Conservation (phyloP, 2,329 filamentous ascomycete species). For the Bipolaris cookei region DNA sequence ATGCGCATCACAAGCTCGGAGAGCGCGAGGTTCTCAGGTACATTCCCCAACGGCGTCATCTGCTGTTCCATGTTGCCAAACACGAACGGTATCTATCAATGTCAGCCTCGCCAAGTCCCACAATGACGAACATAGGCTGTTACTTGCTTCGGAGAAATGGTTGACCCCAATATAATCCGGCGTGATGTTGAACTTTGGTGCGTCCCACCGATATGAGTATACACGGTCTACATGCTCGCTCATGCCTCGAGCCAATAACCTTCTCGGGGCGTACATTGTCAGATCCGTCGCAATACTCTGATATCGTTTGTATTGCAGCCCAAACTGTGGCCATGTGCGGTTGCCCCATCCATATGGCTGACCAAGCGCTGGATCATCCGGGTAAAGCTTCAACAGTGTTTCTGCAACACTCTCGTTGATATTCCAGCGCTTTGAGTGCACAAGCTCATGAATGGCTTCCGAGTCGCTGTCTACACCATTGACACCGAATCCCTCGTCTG, state of each 20-base stretch:
- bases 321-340: slow-evolving; percentile 38
- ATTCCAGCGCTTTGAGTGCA: slow-evolving; percentile 44
- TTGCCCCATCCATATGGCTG: slow-evolving; percentile 51
- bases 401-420: slow-evolving; percentile 29
- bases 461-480: slow-evolving; percentile 55
- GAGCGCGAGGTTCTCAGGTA: slow-evolving; percentile 27
- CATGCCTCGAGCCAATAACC: slow-evolving; percentile 33
- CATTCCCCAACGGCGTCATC: slow-evolving; percentile 37
- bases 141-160: slow-evolving; percentile 38
- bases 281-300: slow-evolving; percentile 40
- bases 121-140: too few relatives aligned
- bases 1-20: slow-evolving; percentile 37
- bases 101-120: neutral
- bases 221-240: slow-evolving; percentile 28
- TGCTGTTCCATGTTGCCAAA: slow-evolving; percentile 39
- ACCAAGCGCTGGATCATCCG: slow-evolving; percentile 52
- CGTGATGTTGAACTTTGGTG: slow-evolving; percentile 41
- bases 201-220: slow-evolving; percentile 42
- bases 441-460: slow-evolving; percentile 35
- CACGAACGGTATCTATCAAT: slow-evolving; percentile 35
- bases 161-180: slow-evolving; percentile 35
- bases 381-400: slow-evolving; percentile 36
- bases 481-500: slow-evolving; percentile 68
- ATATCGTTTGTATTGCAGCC: slow-evolving; percentile 37
- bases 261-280: slow-evolving; percentile 38